Evolutionary conservation across 2,329 filamentous ascomycete species (phyloP).

Genomic region (Calonectria multiphialidica): DNA sequence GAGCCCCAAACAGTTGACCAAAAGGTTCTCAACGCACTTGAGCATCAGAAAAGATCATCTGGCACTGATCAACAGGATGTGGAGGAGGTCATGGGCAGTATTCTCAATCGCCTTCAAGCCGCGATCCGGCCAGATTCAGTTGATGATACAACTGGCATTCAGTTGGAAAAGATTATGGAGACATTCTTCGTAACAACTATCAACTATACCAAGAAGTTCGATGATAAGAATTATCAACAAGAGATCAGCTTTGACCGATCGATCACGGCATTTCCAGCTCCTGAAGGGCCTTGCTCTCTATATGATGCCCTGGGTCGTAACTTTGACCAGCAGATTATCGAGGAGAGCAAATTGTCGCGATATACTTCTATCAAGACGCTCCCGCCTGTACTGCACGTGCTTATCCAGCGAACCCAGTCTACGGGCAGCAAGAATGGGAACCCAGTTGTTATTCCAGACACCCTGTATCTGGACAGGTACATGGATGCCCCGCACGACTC

Average conservation of each 20-base stretch:
- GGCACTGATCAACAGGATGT: constrained; percentile 89
- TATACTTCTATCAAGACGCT: constrained; percentile 81
- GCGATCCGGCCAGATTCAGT: constrained; percentile 82
- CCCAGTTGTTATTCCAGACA: constrained; percentile 82
- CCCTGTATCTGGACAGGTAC: constrained; percentile 89
- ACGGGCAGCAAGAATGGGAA: constrained; percentile 82
- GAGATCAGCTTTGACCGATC: constrained; percentile 70
- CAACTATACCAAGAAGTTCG: constrained; percentile 68
- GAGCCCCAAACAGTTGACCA: constrained; percentile 57
- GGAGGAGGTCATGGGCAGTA: constrained; percentile 93
- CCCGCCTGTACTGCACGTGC: constrained; percentile 89
- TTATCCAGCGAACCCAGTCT: constrained; percentile 85
- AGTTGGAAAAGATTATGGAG: constrained; percentile 83
- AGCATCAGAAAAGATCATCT: constrained; percentile 59
- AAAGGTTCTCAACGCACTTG: constrained; percentile 59
- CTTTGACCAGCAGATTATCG: constrained; percentile 84
- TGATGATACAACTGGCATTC: constrained; percentile 73
- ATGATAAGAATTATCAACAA: constrained; percentile 54
- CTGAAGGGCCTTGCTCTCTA: constrained; percentile 69
- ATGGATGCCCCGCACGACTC: constrained; percentile 75
- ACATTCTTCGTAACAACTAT: constrained; percentile 74
- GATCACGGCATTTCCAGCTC: constrained; percentile 70
- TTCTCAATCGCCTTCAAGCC: constrained; percentile 90
- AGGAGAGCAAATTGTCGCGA: constrained; percentile 70
- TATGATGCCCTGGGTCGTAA: constrained; percentile 88